A percentile compares a stretch with the other conserved stretches of the same genome.
Evolutionary conservation across 768 basidiomycete species (phyloP).

Genomic region (Myochromella boudieri): DNA sequence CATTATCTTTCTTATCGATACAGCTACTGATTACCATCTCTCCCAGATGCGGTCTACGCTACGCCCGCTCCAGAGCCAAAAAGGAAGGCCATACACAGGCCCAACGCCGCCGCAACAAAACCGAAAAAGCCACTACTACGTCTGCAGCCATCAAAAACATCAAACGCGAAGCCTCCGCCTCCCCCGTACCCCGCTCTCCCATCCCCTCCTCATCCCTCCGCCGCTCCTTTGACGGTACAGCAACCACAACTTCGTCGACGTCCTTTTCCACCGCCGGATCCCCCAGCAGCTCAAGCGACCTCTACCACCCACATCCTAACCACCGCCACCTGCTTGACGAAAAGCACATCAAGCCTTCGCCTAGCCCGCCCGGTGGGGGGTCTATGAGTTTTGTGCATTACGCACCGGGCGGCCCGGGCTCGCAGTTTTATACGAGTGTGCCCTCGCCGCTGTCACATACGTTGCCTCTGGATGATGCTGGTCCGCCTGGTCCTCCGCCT

Average conservation of each 20-base stretch:
- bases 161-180: constrained; percentile 42
- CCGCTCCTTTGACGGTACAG: constrained; percentile 48
- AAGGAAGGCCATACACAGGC: constrained; percentile 66
- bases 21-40: constrained; percentile 6
- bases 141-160: constrained; percentile 20
- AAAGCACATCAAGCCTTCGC: constrained; percentile 55
- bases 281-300: constrained; percentile 57
- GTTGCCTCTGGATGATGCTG: constrained; percentile 28
- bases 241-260: too few species aligned
- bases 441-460: constrained; percentile 54
- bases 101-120: constrained; percentile 65
- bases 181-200: constrained; percentile 37
- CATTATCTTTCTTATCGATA: too few species aligned
- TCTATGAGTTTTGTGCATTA: constrained; percentile 60
- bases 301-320: constrained; percentile 42
- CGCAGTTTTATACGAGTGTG: constrained; percentile 46
- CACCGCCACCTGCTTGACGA: constrained; percentile 24
- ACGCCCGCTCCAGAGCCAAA: constrained; percentile 85
- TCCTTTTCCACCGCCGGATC: constrained; percentile 56
- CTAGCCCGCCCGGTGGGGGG: constrained; percentile 60
- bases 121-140: constrained; percentile 42
- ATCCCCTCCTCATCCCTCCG: constrained; percentile 41
- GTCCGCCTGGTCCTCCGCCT: constrained; percentile 29
- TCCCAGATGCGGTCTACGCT: constrained; percentile 77
- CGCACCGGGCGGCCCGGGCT: constrained; percentile 35